Base-by-base conservation (phyloP, 192 early-diverging fungal genomes). In the Coemansia sp. region DNA sequence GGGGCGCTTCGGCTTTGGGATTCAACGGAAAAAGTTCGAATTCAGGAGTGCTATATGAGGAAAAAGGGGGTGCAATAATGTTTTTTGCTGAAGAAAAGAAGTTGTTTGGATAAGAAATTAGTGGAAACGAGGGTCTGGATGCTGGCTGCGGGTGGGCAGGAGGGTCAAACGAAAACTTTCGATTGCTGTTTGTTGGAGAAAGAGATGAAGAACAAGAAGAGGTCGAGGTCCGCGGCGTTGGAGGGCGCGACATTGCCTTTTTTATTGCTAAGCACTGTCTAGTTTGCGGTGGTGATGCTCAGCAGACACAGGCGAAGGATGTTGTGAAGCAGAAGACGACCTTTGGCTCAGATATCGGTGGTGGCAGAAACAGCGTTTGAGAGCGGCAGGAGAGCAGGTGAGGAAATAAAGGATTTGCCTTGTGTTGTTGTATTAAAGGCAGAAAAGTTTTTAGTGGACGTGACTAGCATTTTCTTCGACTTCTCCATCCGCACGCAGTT, bases 21-120 rank as follows among this genome's bases (percentile, higher is more conserved):
- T 54, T 51, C 49, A 72, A 36, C 16, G 18, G 40, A 26, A 21
- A 51, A 46, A 72, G 70, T 63, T 72, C 70, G 41, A 66, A 62
- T 47, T 72, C 70, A 8, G 57, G 12, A 2, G 26, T 15, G 19
- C 37, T 58, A 36, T 9, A 5, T 8, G 37, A 36, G 15, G 56
- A 37, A 58, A 16, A 26, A 56, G 54, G 54, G 6, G 18, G 21
- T 1, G 26, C 49, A 21, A 7, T 21, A 21, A 6, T 5, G 56
- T 40, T 58, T 7, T 37, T 26, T 11, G 16, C 2, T 39, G 12
- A n/a, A 36, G 56, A n/a, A 13, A 39, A 58, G 39, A n/a, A 5
- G 56, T 19, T 51, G 49, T 51, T 21, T 6, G 49, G 16, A 51
- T 51, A 9, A 21, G 49, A 51, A 51, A 22, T 22, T 2, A 22